Conservation (phyloP, 2,329 filamentous ascomycete genomes). For the Pseudogymnoascus sp. region DNA sequence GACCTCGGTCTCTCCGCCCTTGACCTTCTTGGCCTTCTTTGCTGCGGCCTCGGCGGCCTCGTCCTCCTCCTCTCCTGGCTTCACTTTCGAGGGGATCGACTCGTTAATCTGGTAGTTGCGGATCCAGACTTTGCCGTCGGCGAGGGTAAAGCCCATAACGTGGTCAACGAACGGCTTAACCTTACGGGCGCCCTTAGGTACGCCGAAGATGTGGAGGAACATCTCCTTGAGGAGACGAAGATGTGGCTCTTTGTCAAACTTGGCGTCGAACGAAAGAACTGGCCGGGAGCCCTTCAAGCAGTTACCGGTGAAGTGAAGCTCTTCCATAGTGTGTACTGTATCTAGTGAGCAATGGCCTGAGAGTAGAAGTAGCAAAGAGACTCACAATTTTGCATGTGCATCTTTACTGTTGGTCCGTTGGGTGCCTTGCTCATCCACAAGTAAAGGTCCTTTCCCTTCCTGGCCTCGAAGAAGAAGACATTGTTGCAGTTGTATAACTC, state of each 20-base stretch:
- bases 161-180: slow-evolving; percentile 95
- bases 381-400: slow-evolving; percentile 72
- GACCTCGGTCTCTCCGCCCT: slow-evolving; percentile 63
- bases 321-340: slow-evolving; percentile 88
- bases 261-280: slow-evolving; percentile 81
- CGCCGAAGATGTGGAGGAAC: slow-evolving; percentile 83
- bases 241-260: slow-evolving; percentile 76
- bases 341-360: slow-evolving; percentile 17
- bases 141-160: slow-evolving; percentile 84
- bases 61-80: slow-evolving; percentile 36
- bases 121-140: slow-evolving; percentile 93
- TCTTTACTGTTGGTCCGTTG: slow-evolving; percentile 50
- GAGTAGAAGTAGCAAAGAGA: not conserved
- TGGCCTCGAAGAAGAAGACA: slow-evolving; percentile 88
- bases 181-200: slow-evolving; percentile 79
- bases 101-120: slow-evolving; percentile 91
- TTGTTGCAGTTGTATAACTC: slow-evolving; percentile 91
- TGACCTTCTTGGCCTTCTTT: slow-evolving; percentile 36
- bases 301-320: slow-evolving; percentile 94
- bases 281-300: slow-evolving; percentile 90
- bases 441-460: slow-evolving; percentile 92
- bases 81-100: slow-evolving; percentile 54
- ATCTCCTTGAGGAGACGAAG: slow-evolving; percentile 82
- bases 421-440: slow-evolving; percentile 88
- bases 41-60: slow-evolving; percentile 37